Evolutionary conservation across 768 basidiomycete species (phyloP), one percentile per base, ranked within the genome.

Genomic region (Scleroderma citrinum): DNA sequence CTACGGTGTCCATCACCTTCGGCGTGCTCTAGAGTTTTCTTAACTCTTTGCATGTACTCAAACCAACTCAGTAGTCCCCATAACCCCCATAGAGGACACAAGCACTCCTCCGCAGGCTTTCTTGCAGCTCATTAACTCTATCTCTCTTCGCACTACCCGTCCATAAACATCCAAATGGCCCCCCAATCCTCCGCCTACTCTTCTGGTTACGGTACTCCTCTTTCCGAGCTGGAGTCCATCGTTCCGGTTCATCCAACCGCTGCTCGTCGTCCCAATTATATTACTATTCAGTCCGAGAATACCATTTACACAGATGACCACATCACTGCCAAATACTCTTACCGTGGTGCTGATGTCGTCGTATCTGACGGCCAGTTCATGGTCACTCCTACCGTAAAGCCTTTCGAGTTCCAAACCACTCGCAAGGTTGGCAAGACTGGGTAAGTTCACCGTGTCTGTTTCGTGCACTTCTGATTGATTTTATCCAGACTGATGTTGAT

Each of bases 1-100:
- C 16, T 29, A 36, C 46, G 55, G 55, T 56, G 55, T 54, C 16
- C 37, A 5, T 23, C 56, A 52, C 56, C 51, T 13, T 46, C 43
- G 20, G 17, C 52, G 35, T 52, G 49, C 50, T 47, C 56, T 47
- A 51, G 61, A 55, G 66, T 57, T 44, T 53, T 51, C 66, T 74
- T 67, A 73, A 71, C 62, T 62, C 64, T 59, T 75, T 90, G 86
- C 80, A 93, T 93, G 92, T 95, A 85, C 88, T 90, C 87, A 56
- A 93, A 94, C 87, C 84, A 85, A 69, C 86, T 93, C 59, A 83
- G 85, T 71, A 87, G 85, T 70, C 74, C 81, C 58, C 92, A 94
- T 75, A 94, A 94, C 74, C 77, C 80, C 60, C 79, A 87, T 75
- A 78, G 90, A 82, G 92, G 92, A 75, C 68, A 64, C 62, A 92